Evolutionary conservation across 345 rosid species (phyloP), one percentile per base, ranked within the genome.

Genomic region (Populus tremula): DNA sequence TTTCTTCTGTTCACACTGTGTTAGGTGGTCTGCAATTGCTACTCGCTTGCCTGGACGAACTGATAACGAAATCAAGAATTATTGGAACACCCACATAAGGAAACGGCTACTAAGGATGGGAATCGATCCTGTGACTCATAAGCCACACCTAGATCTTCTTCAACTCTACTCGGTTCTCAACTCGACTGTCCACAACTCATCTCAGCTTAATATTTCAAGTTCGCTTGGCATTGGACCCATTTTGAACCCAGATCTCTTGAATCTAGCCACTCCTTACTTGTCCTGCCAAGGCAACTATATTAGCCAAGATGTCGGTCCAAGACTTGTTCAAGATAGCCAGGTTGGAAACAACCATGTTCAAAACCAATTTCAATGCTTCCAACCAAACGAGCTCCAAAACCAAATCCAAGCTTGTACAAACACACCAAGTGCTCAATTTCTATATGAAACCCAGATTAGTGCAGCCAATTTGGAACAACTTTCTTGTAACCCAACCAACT

Each of bases 21-120:
- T 76, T 67, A 94, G 98, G 87, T 94, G 98, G 98, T 94, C 98
- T 39, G 85, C 89, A 2, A 94, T 94, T 81, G 98, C 98, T 75
- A 82, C 91, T 78, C 89, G 88, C 5, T 82, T 94, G 69, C 97
- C 96, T 0, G 97, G 97, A 81, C 82, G 98, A 82, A 94, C 98
- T 1, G 98, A 94, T 67, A 94, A 94, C 49, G 98, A 92, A 80
- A 92, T 94, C 33, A 94, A 94, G 76, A 94, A 94, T 70, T 91
- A 85, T 54, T 94, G 98, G 98, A 94, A 94, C 85, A 94, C 98
- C 53, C 94, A 84, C 86, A 89, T 94, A 80, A 92, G 83, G 84
- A 94, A 91, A 77, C 89, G 79, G 61, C 89, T 94, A 2, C 29
- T 91, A 3, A 85, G 89, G 74, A 89, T 91, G 96, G 97, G 98